Base-by-base conservation (phyloP, 2,329 filamentous ascomycete species). In the Ophiostoma pallidulum region DNA sequence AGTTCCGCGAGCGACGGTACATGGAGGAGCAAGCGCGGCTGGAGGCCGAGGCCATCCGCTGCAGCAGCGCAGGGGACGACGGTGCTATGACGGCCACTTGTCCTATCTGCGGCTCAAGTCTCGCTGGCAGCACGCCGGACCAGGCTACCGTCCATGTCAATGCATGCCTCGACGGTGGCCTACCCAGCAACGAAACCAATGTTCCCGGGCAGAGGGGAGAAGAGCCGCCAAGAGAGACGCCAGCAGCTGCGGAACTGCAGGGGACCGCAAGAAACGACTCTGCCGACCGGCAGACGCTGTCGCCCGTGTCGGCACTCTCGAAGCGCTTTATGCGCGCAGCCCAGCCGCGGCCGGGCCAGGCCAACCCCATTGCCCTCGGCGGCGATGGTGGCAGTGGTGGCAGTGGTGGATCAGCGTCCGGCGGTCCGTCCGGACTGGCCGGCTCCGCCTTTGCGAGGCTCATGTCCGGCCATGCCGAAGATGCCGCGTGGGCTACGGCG, bases 401-500 rank as follows among this genome's bases (percentile, higher is more conserved):
- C 18, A 22, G 3, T 10, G 31, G 20, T 20, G 28, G 7, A n/a
- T 8, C n/a, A 8, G 40, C 28, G n/a, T 4, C 38, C 1, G 20
- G 24, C 10, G n/a, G n/a, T n/a, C 39, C n/a, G 9, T 44, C 29
- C 0, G 6, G 20, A 8, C 35, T 8, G 45, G 51, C 67, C 36
- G 70, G 69, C 18, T 94, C 90, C 4, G 92, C 91, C 0, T 98
- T 98, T 59, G 83, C 85, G 3, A 92, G 86, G 60, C 73, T 98
- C 49, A 98, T 98, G 92, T 86, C 89, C 7, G 81, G 80, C 6
- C 89, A 95, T 58, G 86, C 85, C 5, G 92, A 98, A 67, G 85
- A 94, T 61, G 75, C 80, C 2, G 92, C 92, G 1, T 98, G 92
- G 92, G 82, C 84, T 1, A 80, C 78, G 31, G 92, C 92, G 12